Evolutionary conservation across 2,329 filamentous ascomycete species (phyloP).

Genomic region (Rosellinia necatrix): DNA sequence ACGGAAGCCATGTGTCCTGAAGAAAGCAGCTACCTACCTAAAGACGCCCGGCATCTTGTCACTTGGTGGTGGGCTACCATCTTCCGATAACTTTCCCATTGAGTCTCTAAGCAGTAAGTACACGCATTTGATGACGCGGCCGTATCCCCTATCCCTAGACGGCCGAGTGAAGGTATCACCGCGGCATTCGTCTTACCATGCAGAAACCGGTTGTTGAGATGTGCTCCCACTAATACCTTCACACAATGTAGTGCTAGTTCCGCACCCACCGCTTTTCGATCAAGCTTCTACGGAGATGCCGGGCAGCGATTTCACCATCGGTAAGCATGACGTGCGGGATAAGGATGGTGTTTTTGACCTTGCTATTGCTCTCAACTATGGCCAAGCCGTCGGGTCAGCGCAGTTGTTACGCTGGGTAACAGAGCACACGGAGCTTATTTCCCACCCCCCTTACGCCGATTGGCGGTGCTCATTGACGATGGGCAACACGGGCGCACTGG

Average conservation of each 20-base stretch:
- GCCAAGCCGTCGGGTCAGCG: slow-evolving; percentile 81
- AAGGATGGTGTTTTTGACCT: slow-evolving; percentile 66
- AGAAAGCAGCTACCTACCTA: slow-evolving; percentile 78
- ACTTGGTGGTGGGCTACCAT: slow-evolving; percentile 88
- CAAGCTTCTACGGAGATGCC: background rate
- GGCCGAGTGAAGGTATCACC: too few species aligned
- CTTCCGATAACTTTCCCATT: slow-evolving; percentile 90
- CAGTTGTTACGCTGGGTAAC: slow-evolving; percentile 90
- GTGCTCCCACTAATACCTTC: slow-evolving; percentile 5
- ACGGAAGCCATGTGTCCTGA: slow-evolving; percentile 72
- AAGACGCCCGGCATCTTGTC: slow-evolving; percentile 86
- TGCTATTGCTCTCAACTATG: slow-evolving; percentile 89
- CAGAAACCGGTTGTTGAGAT: background rate
- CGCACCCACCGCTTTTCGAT: slow-evolving; percentile 19
- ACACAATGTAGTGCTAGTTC: slow-evolving; percentile 17
- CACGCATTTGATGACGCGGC: background rate
- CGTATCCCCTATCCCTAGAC: too few species aligned
- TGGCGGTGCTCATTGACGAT: slow-evolving; percentile 85
- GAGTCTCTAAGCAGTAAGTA: slow-evolving; percentile 63
- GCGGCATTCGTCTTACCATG: too few species aligned
- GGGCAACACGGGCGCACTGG: slow-evolving; percentile 84
- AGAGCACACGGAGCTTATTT: slow-evolving; percentile 92
- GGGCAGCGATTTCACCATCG: slow-evolving; percentile 62
- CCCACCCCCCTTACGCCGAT: slow-evolving; percentile 84
- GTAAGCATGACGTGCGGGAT: slow-evolving; percentile 77